phyloP scores from a whole-genome alignment of 306 rosid genomes.

The Canavalia gladiata region DNA sequence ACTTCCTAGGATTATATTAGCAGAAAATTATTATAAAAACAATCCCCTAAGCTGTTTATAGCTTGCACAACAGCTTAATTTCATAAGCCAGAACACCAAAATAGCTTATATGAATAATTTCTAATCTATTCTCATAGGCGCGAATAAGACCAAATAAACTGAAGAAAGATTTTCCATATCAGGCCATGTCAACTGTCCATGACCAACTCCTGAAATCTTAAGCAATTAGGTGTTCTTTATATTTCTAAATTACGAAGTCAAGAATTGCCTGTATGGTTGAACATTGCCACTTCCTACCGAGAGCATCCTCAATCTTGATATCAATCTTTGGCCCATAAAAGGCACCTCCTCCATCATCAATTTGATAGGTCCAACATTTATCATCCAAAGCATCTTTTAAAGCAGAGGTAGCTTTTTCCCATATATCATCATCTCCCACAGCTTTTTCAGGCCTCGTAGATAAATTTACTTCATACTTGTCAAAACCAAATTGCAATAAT shows the following conservation, averaged over 20 bases:
- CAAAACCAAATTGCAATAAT: conserved; percentile 86
- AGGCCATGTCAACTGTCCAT: conserved; percentile 1
- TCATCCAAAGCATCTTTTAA: conserved; percentile 90
- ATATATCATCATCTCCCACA: conserved; percentile 88
- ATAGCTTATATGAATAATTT: neutral
- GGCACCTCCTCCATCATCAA: conserved; percentile 99
- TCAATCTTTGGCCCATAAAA: conserved; percentile 99
- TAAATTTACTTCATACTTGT: conserved; percentile 91
- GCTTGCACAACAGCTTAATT: conserved; percentile 16
- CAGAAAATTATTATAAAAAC: neutral
- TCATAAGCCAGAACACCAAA: neutral
- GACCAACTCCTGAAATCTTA: neutral
- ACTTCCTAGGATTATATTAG: neutral
- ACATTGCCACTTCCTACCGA: conserved; percentile 99
- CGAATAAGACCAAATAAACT: neutral
- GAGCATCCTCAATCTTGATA: conserved; percentile 98
- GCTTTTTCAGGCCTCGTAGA: conserved; percentile 92
- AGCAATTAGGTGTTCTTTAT: conserved; percentile 13
- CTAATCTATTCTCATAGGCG: neutral
- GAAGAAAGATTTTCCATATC: conserved; percentile 26
- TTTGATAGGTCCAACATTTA: conserved; percentile 90
- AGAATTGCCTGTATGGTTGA: conserved; percentile 92
- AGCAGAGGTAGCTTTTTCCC: conserved; percentile 93
- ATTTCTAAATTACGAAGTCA: conserved; percentile 38
- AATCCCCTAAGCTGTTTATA: neutral